Base-by-base conservation (phyloP, 2,329 filamentous ascomycete genomes). In the Colletotrichum melonis region DNA sequence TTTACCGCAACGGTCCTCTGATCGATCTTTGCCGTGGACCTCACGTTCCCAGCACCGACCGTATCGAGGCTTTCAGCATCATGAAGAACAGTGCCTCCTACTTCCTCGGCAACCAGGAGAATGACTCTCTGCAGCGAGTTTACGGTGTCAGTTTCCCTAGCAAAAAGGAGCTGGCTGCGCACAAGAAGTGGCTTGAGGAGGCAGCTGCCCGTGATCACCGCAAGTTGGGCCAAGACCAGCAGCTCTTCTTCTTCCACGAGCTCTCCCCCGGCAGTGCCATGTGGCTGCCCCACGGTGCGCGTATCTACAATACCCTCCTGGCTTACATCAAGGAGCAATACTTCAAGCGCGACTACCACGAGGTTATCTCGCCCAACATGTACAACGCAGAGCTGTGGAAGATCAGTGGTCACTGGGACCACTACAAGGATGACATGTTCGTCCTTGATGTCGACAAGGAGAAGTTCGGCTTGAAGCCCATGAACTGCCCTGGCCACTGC, bases 401-500 rank as follows among this genome's bases (percentile, higher is more conserved):
- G 86, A 93, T 91, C 26, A 98, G 95, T 9, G 97, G 97, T 63
- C 97, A 98, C 83, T 98, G 96, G 95, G 91, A 93, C 73, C 84
- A 95, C 81, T 97, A 98, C 87, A 91, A 95, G 80, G 96, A 98
- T 76, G 95, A 98, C 85, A 98, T 74, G 69, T 89, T 89, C 77
- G 83, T 87, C 54, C 92, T 98, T 77, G 87, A 91, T 68, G 86
- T 93, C 38, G 95, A 98, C 82, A 97, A 98, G 87, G 93, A 93
- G 75, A 88, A 92, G 76, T 95, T 92, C 54, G 79, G 73, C 32
- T 86, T 98, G 64, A 98, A 98, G 86, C 96, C 96, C 32, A 98
- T 98, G 97, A 98, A 98, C 86, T 99, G 97, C 85, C 97, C 97
- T 4, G 95, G 95, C 32, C 96, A 98, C 84, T 97, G 94, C 83